These are phyloP conservation scores for Agarophyton chilense DNA, from an alignment of 23 red algal genomes.

Conservation along the genomic window DNA sequence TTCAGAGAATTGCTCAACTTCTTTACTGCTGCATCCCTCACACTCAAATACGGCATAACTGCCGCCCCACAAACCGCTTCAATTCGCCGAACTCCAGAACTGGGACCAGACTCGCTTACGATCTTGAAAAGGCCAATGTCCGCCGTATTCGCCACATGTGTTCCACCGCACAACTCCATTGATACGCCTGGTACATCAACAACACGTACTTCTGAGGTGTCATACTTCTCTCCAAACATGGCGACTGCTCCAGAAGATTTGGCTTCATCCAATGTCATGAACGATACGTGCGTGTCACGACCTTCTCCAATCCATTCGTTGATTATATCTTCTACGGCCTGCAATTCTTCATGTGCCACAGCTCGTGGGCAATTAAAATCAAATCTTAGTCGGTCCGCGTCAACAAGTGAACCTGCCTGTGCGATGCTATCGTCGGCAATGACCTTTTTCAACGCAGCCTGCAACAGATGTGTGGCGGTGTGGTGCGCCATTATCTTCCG, in stretches of 20 bases:
- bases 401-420: constrained; percentile 92
- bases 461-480: constrained; percentile 94
- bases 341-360: constrained; percentile 70
- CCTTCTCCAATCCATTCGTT: constrained; percentile 88
- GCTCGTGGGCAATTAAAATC: constrained; percentile 86
- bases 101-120: constrained; percentile 77
- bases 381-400: constrained; percentile 91
- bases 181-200: constrained; percentile 90
- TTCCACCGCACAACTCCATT: constrained; percentile 97
- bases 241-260: constrained; percentile 85
- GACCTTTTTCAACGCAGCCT: constrained; percentile 80
- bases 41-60: constrained; percentile 60
- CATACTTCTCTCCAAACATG: constrained; percentile 98
- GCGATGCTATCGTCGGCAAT: constrained; percentile 70
- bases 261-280: constrained; percentile 79
- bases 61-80: constrained; percentile 91
- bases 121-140: constrained; percentile 97
- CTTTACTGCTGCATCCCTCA: constrained; percentile 76
- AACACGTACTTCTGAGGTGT: constrained; percentile 81
- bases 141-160: constrained; percentile 90
- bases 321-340: constrained; percentile 67
- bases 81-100: constrained; percentile 90
- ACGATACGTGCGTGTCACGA: constrained; percentile 54
- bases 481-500: constrained; percentile 86
- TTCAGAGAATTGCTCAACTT: constrained; percentile 68